Base-by-base conservation (phyloP, 2,329 filamentous ascomycete species). In the Fusarium nygamai region DNA sequence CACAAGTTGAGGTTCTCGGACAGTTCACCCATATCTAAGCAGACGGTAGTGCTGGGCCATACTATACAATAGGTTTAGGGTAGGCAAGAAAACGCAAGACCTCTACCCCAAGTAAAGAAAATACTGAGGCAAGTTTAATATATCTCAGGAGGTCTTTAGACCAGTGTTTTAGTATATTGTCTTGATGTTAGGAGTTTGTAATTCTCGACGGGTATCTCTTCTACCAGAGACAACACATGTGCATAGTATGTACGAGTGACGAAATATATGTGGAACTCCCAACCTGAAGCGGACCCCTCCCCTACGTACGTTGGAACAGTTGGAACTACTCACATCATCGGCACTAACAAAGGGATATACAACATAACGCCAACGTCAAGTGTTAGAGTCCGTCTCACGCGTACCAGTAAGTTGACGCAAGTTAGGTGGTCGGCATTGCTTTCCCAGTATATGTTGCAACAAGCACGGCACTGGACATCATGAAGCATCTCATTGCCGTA, bases 401-500 rank as follows among this genome's bases (percentile, higher is more conserved):
- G n/a, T n/a, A n/a, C n/a, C n/a, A n/a, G 29, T 34, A 47, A 41
- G 27, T 36, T 31, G 50, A 53, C 24, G 20, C 38, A 24, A 22
- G 19, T 34, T 33, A 41, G 48, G 44, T 41, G 10, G 22, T 5
- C 58, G n/a, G 43, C 20, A 60, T 34, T 39, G 16, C 44, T 22
- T 31, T 31, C 22, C 10, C 20, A 48, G 19, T 24, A 24, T 47
- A 58, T 34, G 29, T 33, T 31, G 24, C 34, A n/a, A 20, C 61
- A 31, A 56, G 63, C 33, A 36, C 20, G 39, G 27, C 34, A 19
- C 29, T 29, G 63, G 36, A 59, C 64, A 67, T 39, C 47, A 89
- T 87, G 84, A 87, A 86, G 82, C 88, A 89, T 73, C 84, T 94
- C 69, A 83, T 93, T 59, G 87, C 91, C 51, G 85, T 92, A 50